phyloP scores from a whole-genome alignment of 345 rosid species.

The Fremontodendron californicum region DNA sequence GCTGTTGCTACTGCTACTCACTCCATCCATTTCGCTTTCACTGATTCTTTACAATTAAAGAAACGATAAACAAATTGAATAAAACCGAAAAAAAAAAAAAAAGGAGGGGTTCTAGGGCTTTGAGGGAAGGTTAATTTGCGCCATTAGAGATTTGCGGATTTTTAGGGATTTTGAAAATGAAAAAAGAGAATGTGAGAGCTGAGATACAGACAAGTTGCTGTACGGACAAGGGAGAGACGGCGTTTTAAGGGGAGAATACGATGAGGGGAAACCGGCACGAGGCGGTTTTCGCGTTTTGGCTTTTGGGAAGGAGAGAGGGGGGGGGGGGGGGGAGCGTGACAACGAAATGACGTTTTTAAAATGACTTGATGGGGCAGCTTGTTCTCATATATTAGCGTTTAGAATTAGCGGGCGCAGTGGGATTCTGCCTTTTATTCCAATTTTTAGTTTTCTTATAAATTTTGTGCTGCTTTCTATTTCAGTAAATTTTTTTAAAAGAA shows the following conservation, averaged over 20 bases:
- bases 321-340: neutral
- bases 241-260: neutral
- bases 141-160: neutral
- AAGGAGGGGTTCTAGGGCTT: conserved; percentile 14
- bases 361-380: neutral
- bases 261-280: conserved; percentile 1
- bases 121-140: neutral
- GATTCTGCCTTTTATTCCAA: too few relatives aligned
- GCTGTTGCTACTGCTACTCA: conserved; percentile 8
- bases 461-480: too few relatives aligned
- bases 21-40: conserved; percentile 27
- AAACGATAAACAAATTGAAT: neutral
- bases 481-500: too few relatives aligned
- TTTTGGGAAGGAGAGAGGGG: too few relatives aligned
- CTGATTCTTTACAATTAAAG: neutral
- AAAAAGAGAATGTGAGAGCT: neutral
- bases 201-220: neutral
- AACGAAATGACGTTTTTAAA: neutral
- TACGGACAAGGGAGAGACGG: neutral
- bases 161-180: neutral
- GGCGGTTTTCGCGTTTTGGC: too few relatives aligned
- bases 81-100: neutral
- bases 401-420: too few relatives aligned
- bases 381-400: too few relatives aligned
- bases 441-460: too few relatives aligned